These are phyloP conservation scores for Agrocybe pediades DNA, from an alignment of 768 basidiomycete genomes.

Conservation along the genomic window DNA sequence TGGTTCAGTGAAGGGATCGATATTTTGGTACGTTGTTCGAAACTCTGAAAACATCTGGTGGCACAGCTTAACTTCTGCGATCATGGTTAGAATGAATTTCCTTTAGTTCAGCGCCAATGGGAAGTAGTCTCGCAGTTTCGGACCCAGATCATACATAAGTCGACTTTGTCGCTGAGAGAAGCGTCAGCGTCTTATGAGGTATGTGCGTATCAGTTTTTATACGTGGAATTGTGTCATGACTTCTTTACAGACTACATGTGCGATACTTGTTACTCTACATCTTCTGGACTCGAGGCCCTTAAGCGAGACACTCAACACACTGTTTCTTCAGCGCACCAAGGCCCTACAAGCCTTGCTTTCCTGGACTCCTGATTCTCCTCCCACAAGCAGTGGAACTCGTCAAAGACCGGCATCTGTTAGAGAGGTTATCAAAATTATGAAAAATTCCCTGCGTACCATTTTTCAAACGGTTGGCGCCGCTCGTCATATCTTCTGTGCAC, in stretches of 20 bases:
- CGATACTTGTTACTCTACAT: slow-evolving; percentile 80
- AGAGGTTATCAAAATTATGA: slow-evolving; percentile 56
- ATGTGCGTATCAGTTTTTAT: slow-evolving; percentile 16
- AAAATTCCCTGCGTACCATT: slow-evolving; percentile 54
- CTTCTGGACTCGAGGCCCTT: slow-evolving; percentile 88
- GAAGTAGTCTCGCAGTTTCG: slow-evolving; percentile 86
- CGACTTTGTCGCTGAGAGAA: slow-evolving; percentile 80
- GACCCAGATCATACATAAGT: slow-evolving; percentile 84
- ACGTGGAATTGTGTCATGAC: slow-evolving; percentile 1
- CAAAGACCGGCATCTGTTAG: slow-evolving; percentile 22
- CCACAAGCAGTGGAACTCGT: not conserved
- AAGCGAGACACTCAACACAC: slow-evolving; percentile 66
- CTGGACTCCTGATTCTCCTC: slow-evolving; percentile 25
- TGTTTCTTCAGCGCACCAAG: slow-evolving; percentile 72
- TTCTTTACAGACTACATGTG: slow-evolving; percentile 61
- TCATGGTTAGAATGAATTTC: slow-evolving; percentile 70
- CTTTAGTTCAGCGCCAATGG: slow-evolving; percentile 92
- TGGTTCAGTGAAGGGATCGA: slow-evolving; percentile 65
- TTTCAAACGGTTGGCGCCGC: slow-evolving; percentile 59
- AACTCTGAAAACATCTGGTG: not conserved
- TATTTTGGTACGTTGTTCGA: slow-evolving; percentile 48
- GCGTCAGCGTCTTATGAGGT: slow-evolving; percentile 54
- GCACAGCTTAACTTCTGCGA: not conserved
- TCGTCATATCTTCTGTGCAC: slow-evolving; percentile 56
- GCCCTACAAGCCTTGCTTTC: slow-evolving; percentile 49